Base-by-base conservation (phyloP, 129 eudicot genomes). In the Tagetes patula region DNA sequence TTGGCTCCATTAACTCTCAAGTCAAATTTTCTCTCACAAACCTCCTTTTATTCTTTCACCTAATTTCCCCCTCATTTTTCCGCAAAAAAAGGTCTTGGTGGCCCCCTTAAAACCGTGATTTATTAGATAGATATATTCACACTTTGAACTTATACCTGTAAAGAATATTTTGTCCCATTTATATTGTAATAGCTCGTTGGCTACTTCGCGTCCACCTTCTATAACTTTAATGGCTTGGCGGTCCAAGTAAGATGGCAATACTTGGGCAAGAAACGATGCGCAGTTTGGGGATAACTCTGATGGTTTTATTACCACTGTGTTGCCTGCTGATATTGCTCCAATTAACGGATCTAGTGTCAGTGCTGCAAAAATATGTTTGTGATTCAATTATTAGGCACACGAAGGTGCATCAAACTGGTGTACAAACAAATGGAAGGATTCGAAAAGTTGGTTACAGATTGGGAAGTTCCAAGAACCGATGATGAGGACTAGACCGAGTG, bases 291-390 rank as follows among this genome's bases (percentile, higher is more conserved):
- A 78, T 5, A 85, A 79, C 80, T 90, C 98, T 0, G 98, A 94
- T 53, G 96, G 96, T 74, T 94, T 94, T 77, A 94, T 3, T 50
- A 90, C 83, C 14, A 69, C 86, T 3, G 92, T 79, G 84, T 94
- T 94, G 72, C 98, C 98, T 4, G 96, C 98, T 78, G 98, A 81
- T 80, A 94, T 81, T 63, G 98, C 98, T 66, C 98, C 98, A 4
- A 90, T 80, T 78, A 94, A 76, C 5, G 98, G 98, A 63, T 94
- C 98, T 81, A 90, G 74, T 53, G 87, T 83, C 77, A 94, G 72
- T 31, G 88, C 98, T 94, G 87, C 83, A 74, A 59, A 40, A 56
- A 65, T 49, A n/a, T 20, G 67, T 64, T 59, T 45, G 9, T 49
- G 27, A 31, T 74, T 47, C 69, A 10, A 40, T 40, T 6, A 45